Base-by-base conservation (phyloP, 352 stramenopile species). In the Pythium dissimile region DNA sequence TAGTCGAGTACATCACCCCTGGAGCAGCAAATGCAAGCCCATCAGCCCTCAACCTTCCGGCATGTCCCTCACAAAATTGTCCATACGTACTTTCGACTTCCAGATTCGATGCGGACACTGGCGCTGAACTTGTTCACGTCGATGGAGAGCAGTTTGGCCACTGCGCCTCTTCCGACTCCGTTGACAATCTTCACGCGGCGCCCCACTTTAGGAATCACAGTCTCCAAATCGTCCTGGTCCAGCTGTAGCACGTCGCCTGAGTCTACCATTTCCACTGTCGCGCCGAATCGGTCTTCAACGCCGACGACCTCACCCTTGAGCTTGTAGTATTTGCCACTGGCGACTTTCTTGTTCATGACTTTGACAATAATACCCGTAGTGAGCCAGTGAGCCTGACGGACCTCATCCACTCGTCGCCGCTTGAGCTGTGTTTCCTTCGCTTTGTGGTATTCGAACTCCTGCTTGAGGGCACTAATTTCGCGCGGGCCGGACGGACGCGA, bases 341-440 rank as follows among this genome's bases (percentile, higher is more conserved):
- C 87, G 4, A 98, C 67, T 31, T 89, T 92, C 71, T 97, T 97
- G 62, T 97, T 97, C 54, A 96, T 84, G 34, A 98, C 80, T 56
- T 98, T 97, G 24, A 99, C 94, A 4, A 98, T 65, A 57, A 98
- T 98, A 24, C 86, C 78, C 28, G 63, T 80, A 2, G 81, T 71
- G 30, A 99, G 56, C 96, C 96, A 99, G 66, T 97, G 81, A 42
- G 97, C 89, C 34, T 92, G 86, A 18, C 82, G 56, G 4, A 71
- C 39, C 51, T 82, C 44, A 73, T 85, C 59, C 71, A 88, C 45
- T 69, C 71, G 41, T 59, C 64, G 41, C 68, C 69, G 55, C 82
- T 75, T 34, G 62, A 66, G 39, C 2, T 60, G 20, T 18, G 35
- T 43, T 10, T 62, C 32, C 45, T 18, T 54, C 1, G 41, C 32